Percentiles rank a stretch among this genome's conserved stretches.
Evolutionary conservation across 2,329 filamentous ascomycete species (phyloP).

Genomic region (Aspergillus quadrilineatus): DNA sequence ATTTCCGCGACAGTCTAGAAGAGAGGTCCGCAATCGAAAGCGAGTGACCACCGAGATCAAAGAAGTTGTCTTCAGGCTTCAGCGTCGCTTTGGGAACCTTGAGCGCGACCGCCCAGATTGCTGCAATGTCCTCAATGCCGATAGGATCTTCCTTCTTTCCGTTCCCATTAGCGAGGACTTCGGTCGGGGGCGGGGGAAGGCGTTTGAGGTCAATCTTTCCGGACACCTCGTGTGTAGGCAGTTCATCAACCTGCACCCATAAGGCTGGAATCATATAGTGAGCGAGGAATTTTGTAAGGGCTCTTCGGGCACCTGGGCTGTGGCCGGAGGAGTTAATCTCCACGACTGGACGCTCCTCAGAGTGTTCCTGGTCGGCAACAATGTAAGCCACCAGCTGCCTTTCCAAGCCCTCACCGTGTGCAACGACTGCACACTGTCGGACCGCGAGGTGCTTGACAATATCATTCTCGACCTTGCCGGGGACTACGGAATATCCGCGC

Average conservation of each 20-base stretch:
- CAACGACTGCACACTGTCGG: constrained; percentile 67
- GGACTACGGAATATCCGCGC: constrained; percentile 74
- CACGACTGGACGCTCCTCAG: constrained; percentile 58
- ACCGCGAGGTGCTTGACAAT: constrained; percentile 70
- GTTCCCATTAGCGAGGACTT: constrained; percentile 46
- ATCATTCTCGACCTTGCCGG: constrained; percentile 71
- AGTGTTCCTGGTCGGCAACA: constrained; percentile 62
- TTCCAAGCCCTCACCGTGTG: constrained; percentile 74
- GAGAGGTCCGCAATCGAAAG: constrained; percentile 74
- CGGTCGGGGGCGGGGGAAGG: constrained; percentile 61
- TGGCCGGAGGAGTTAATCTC: constrained; percentile 70
- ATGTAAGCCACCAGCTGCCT: constrained; percentile 75
- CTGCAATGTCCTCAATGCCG: constrained; percentile 64
- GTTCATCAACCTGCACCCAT: constrained; percentile 69
- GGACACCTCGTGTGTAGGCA: constrained; percentile 75
- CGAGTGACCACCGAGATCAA: constrained; percentile 77
- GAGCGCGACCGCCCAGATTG: constrained; percentile 70
- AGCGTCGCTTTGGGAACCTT: constrained; percentile 63
- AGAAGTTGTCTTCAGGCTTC: constrained; percentile 72
- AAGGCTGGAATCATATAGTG: constrained; percentile 81
- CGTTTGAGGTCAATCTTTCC: constrained; percentile 74
- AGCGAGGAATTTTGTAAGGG: constrained; percentile 65
- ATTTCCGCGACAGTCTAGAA: constrained; percentile 65
- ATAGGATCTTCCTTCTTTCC: constrained; percentile 61
- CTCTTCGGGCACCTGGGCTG: constrained; percentile 66